Evolutionary conservation across 2,329 filamentous ascomycete genomes (phyloP).

Genomic region (Ophiocordyceps australis): DNA sequence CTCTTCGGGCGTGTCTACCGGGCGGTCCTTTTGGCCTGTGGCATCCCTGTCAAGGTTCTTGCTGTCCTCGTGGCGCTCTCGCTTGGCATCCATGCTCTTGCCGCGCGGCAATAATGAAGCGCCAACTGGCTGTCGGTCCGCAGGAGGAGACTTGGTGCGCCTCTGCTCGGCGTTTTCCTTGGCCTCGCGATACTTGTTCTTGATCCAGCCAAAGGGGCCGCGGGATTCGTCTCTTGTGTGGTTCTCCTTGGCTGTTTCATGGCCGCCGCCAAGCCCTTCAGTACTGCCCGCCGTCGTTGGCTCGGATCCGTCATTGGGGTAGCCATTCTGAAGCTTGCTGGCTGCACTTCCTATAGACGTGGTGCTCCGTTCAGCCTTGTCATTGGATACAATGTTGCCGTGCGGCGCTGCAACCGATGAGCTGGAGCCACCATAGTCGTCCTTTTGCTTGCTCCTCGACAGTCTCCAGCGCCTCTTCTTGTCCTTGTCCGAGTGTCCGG

Average conservation of each 20-base stretch:
- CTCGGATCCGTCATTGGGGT: conserved; percentile 32
- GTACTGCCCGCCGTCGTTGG: conserved; percentile 14
- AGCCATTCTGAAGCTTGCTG: conserved; percentile 27
- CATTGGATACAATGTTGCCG: conserved; percentile 38
- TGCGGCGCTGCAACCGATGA: conserved; percentile 23
- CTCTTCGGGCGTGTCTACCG: not conserved
- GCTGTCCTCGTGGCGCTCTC: conserved; percentile 13
- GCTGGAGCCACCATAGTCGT: conserved; percentile 23
- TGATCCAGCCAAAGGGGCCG: conserved; percentile 39
- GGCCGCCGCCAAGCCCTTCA: conserved; percentile 19
- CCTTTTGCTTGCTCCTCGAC: conserved; percentile 43
- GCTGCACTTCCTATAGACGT: conserved; percentile 48
- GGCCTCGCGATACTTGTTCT: conserved; percentile 39
- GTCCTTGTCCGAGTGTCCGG: conserved; percentile 39
- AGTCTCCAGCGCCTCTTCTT: conserved; percentile 58
- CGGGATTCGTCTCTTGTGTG: conserved; percentile 26
- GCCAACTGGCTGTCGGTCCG: conserved; percentile 11
- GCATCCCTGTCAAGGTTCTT: conserved; percentile 3
- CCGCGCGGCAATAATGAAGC: conserved; percentile 17
- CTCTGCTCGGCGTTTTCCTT: conserved; percentile 37
- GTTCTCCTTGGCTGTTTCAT: conserved; percentile 20
- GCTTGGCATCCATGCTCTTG: conserved; percentile 29
- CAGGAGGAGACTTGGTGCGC: conserved; percentile 37
- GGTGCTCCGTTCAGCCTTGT: conserved; percentile 45
- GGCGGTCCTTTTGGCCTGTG: not conserved